Evolutionary conservation across 2,329 filamentous ascomycete species (phyloP), one percentile per base, ranked within the genome.

Genomic region (Hypomyces rosellus): DNA sequence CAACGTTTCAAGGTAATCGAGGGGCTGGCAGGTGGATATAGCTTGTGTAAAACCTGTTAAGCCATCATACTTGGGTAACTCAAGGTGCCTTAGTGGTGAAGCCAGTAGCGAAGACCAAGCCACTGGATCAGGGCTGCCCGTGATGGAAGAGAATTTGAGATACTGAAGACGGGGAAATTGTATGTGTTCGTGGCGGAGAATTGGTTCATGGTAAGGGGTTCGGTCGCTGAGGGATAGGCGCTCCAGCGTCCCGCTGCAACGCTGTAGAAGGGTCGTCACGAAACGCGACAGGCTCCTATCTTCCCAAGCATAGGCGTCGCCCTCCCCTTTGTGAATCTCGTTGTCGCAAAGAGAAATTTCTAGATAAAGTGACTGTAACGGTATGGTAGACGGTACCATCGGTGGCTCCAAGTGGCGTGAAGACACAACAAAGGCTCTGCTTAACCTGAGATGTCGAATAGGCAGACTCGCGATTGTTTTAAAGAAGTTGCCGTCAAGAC

Each of bases 401-500:
- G 18, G 45, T 13, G 36, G n/a, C 2, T 47, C 45, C 12, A 42
- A 16, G 30, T n/a, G 20, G 20, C 5, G 5, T 20, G 20, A 20
- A 3, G 3, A 3, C 20, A 3, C 20, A 20, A 20, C 20, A 5
- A 3, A 20, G 5, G 20, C 20, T 20, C 20, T 20, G 20, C 20
- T 20, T 20, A n/a, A 16, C 38, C 42, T 22, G 25, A 48, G 46
- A 42, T 48, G 25, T 14, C 20, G 30, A 2, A 48, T 34, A 13
- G 46, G 46, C 8, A 41, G 38, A 22, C 22, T n/a, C 9, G 46
- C 12, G 9, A 55, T 11, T 1, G 14, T n/a, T 14, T 2, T 13
- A 3, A 56, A 50, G 30, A 45, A 50, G 12, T 44, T 18, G 14
- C 16, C 9, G 12, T 52, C 42, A 2, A 54, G 13, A 5, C 45